A percentile compares a stretch with the other conserved stretches of the same genome.
phyloP scores from a whole-genome alignment of 345 rosid genomes.

The Moricandia arvensis region DNA sequence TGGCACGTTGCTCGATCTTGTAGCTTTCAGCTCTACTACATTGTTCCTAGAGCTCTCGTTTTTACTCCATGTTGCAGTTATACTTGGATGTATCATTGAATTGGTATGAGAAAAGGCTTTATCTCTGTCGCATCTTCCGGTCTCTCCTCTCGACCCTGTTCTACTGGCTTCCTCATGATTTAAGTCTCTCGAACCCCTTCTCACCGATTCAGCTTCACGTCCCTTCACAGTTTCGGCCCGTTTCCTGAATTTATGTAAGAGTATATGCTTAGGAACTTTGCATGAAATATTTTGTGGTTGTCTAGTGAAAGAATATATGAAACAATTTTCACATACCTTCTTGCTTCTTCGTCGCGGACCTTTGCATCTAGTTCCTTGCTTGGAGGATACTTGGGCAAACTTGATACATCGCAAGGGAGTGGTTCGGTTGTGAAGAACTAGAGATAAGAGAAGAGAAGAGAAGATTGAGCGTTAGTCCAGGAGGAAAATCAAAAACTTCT shows the following conservation, averaged over 20 bases:
- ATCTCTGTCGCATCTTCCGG: slow-evolving; percentile 11
- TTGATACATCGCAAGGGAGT: slow-evolving; percentile 60
- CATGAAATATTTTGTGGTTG: neutral
- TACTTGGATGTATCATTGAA: slow-evolving; percentile 35
- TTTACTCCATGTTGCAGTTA: slow-evolving; percentile 32
- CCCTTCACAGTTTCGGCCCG: slow-evolving; percentile 58
- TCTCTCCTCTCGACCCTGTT: slow-evolving; percentile 18
- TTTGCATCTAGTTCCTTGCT: slow-evolving; percentile 80
- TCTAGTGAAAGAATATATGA: neutral
- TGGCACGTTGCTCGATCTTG: slow-evolving; percentile 24
- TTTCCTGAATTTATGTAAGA: slow-evolving; percentile 47
- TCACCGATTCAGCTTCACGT: slow-evolving; percentile 63
- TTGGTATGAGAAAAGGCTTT: slow-evolving; percentile 28
- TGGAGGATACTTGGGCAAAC: slow-evolving; percentile 70
- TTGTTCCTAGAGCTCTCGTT: slow-evolving; percentile 25
- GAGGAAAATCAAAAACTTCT: slow-evolving; percentile 11
- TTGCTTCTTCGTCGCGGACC: slow-evolving; percentile 56
- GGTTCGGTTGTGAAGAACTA: slow-evolving; percentile 73
- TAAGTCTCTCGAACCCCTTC: slow-evolving; percentile 55
- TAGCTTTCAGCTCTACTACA: slow-evolving; percentile 23
- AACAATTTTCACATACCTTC: slow-evolving; percentile 38
- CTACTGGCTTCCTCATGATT: slow-evolving; percentile 15
- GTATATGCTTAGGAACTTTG: neutral
- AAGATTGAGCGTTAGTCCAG: neutral
- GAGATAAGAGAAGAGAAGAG: slow-evolving; percentile 9